Evolutionary conservation across 805 yeast genomes (phyloP).

Genomic region (Starmerella bombicola): DNA sequence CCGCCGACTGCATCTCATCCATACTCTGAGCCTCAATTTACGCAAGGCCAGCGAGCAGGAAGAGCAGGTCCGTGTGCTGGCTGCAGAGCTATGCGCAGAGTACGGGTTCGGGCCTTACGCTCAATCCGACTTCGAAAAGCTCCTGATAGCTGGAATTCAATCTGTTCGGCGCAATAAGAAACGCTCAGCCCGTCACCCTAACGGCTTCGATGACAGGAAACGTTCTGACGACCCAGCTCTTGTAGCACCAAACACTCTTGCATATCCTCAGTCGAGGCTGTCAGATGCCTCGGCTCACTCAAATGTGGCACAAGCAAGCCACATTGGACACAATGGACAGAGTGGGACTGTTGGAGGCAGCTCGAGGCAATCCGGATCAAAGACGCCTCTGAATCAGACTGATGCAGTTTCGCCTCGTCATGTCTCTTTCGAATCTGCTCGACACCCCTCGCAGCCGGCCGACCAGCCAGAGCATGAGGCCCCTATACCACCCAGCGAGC

Average conservation of each 20-base stretch:
- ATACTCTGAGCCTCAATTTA: slow-evolving; percentile 47
- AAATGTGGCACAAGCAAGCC: background rate
- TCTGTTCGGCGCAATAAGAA: slow-evolving; percentile 73
- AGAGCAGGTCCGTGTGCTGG: slow-evolving; percentile 62
- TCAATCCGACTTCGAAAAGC: slow-evolving; percentile 66
- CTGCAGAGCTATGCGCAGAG: slow-evolving; percentile 62
- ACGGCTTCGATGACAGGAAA: slow-evolving; percentile 1
- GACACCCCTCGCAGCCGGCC: background rate
- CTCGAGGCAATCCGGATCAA: background rate
- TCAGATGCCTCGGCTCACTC: no score
- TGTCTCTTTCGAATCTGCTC: no score
- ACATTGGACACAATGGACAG: background rate
- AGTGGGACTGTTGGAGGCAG: background rate
- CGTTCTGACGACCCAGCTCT: background rate
- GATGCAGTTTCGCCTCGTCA: background rate
- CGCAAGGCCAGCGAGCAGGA: slow-evolving; percentile 91
- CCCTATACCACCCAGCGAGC: background rate
- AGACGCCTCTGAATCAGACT: background rate
- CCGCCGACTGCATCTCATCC: slow-evolving; percentile 77
- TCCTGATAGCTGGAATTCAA: slow-evolving; percentile 88
- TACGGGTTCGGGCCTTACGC: slow-evolving; percentile 53
- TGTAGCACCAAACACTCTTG: background rate
- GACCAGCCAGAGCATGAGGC: background rate
- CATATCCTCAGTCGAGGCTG: no score
- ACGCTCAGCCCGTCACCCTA: slow-evolving; percentile 16